Evolutionary conservation across 768 basidiomycete species (phyloP), one percentile per base, ranked within the genome.

Genomic region (Psilocybe tampanensis): DNA sequence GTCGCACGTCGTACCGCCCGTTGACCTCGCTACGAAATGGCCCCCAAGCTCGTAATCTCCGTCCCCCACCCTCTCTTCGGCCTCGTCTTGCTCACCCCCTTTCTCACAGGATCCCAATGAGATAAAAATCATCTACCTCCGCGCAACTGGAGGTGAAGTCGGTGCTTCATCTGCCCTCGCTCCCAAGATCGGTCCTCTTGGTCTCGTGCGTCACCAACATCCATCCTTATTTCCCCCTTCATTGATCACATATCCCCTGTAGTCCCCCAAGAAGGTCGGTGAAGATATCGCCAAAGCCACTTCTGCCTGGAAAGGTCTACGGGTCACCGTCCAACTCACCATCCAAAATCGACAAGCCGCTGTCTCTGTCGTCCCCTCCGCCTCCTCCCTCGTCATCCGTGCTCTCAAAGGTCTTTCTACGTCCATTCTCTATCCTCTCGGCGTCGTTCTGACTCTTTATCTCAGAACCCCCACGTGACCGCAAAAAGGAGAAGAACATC

Each of bases 401-500:
- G 96, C 97, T 62, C 89, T 99, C 72, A 99, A 99, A 80, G 95
- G 94, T 95, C 60, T 62, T 81, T 54, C 47, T 23, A 8, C 2
- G 3, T 43, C 17, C 19, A 43, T 52, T 15, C 24, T 23, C 21
- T n/a, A n/a, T n/a, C n/a, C n/a, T n/a, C 24, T 11, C 57, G 51
- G 42, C 42, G 63, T 23, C 32, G 23, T 44, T 18, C 53, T 60
- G 41, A 52, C 13, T 52, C 53, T 52, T 36, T 42, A 43, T 18
- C 54, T 17, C 72, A 96, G 96, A 98, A 82, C 95, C 97, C 63
- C 94, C 95, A 66, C 94, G 97, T 69, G 97, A 99, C 80, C 90
- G 97, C 64, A 99, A 99, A 79, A 99, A 99, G 88, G 96, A 99
- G 86, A 99, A 99, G 85, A 99, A 98, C 85, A 97, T 99, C 81